phyloP scores from a whole-genome alignment of 2,329 filamentous ascomycete genomes.

The Mycosphaerella sp. region DNA sequence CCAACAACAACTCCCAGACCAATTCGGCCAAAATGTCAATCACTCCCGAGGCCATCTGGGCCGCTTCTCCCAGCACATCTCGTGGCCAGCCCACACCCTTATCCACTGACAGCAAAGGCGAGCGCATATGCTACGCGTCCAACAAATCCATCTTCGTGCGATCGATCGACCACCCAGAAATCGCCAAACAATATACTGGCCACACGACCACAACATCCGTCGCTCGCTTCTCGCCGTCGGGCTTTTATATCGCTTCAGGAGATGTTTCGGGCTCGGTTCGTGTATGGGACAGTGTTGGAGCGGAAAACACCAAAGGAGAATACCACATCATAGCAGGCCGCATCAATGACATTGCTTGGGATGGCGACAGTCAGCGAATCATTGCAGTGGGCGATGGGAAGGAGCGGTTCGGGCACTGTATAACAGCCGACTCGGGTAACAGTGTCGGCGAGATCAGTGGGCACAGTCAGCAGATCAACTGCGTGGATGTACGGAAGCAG shows the following conservation, averaged over 20 bases:
- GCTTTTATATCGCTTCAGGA: constrained; percentile 90
- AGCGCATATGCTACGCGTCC: constrained; percentile 87
- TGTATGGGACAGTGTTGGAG: constrained; percentile 84
- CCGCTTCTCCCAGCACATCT: constrained; percentile 73
- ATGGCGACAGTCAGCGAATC: constrained; percentile 91
- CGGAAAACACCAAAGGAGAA: constrained; percentile 86
- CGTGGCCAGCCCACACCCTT: constrained; percentile 86
- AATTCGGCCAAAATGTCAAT: background rate
- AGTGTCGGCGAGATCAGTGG: constrained; percentile 90
- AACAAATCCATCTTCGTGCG: constrained; percentile 96
- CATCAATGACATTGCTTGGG: constrained; percentile 96
- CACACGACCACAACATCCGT: constrained; percentile 87
- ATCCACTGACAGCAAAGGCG: constrained; percentile 79
- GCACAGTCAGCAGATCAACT: constrained; percentile 85
- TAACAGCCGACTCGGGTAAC: constrained; percentile 93
- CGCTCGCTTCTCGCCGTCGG: constrained; percentile 86
- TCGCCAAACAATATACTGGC: constrained; percentile 83
- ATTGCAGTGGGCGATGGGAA: constrained; percentile 95
- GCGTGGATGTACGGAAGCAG: constrained; percentile 81
- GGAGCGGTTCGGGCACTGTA: constrained; percentile 87
- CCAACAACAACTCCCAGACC: background rate
- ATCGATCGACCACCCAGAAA: constrained; percentile 80
- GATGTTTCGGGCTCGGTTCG: constrained; percentile 78
- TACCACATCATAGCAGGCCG: constrained; percentile 90
- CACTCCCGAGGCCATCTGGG: constrained; percentile 63